Conservation (phyloP, 768 basidiomycete species). For the Panaeolus cyanescens region DNA sequence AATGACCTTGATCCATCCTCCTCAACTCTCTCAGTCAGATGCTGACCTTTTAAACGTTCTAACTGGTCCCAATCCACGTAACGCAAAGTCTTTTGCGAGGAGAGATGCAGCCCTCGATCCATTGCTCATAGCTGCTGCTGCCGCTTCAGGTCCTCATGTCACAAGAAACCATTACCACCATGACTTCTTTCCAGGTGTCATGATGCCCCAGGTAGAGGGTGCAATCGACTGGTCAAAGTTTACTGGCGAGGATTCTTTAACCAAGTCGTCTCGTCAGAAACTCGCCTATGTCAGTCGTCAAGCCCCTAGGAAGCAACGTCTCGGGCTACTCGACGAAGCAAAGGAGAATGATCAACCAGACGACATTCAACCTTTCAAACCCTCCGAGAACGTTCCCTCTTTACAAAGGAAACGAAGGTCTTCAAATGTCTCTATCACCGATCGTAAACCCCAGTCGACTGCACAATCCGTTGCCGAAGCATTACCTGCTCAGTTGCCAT, state of each 20-base stretch:
- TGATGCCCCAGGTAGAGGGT: constrained; percentile 52
- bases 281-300: constrained; percentile 73
- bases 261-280: constrained; percentile 43
- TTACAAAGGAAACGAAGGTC: constrained; percentile 42
- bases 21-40: constrained; percentile 32
- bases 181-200: constrained; percentile 67
- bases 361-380: constrained; percentile 38
- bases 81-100: constrained; percentile 48
- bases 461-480: constrained; percentile 20
- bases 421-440: constrained; percentile 27
- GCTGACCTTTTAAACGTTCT: constrained; percentile 67
- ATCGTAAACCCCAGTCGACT: constrained; percentile 21
- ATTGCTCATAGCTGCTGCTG: constrained; percentile 74
- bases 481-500: constrained; percentile 22
- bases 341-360: constrained; percentile 55
- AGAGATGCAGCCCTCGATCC: constrained; percentile 80
- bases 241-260: constrained; percentile 40
- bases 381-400: constrained; percentile 39
- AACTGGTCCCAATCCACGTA: constrained; percentile 49
- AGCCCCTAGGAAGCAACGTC: constrained; percentile 67
- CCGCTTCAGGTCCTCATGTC: constrained; percentile 72
- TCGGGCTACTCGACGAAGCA: constrained; percentile 36
- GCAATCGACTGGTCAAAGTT: constrained; percentile 63
- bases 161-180: constrained; percentile 89
- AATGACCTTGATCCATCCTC: background rate